Evolutionary conservation across 768 basidiomycete species (phyloP).

Genomic region (Trametes meyenii): DNA sequence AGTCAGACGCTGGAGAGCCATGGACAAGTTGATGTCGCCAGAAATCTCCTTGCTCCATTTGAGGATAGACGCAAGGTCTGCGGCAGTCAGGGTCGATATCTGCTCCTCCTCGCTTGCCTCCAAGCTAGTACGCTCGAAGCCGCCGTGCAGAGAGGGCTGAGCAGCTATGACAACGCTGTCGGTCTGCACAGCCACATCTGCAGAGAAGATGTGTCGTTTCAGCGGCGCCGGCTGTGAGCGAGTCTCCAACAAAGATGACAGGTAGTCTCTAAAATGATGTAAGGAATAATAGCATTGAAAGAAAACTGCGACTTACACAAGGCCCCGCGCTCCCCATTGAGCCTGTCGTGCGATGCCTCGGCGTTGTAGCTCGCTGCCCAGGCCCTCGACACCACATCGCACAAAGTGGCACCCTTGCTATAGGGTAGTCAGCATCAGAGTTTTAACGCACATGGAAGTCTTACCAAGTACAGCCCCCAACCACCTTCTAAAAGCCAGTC

Average conservation of each 20-base stretch:
- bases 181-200: constrained; percentile 69
- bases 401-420: constrained; percentile 76
- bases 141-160: constrained; percentile 31
- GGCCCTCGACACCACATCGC: constrained; percentile 62
- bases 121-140: constrained; percentile 36
- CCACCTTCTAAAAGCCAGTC: constrained; percentile 77
- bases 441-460: constrained; percentile 8
- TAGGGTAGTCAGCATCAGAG: constrained; percentile 1
- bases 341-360: constrained; percentile 66
- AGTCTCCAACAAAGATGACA: constrained; percentile 49
- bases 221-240: constrained; percentile 47
- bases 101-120: constrained; percentile 55
- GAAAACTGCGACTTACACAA: constrained; percentile 51
- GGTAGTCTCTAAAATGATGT: constrained; percentile 44
- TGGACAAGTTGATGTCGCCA: constrained; percentile 67
- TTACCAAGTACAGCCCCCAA: constrained; percentile 64
- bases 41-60: constrained; percentile 79
- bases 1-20: constrained; percentile 67
- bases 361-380: constrained; percentile 68
- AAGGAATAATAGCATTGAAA: not conserved
- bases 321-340: constrained; percentile 75
- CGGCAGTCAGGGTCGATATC: constrained; percentile 54
- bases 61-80: constrained; percentile 67
- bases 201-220: constrained; percentile 58
- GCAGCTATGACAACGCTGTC: constrained; percentile 39